These are phyloP conservation scores for Tulasnella sp. DNA, from an alignment of 768 basidiomycete genomes.

Conservation along the genomic window DNA sequence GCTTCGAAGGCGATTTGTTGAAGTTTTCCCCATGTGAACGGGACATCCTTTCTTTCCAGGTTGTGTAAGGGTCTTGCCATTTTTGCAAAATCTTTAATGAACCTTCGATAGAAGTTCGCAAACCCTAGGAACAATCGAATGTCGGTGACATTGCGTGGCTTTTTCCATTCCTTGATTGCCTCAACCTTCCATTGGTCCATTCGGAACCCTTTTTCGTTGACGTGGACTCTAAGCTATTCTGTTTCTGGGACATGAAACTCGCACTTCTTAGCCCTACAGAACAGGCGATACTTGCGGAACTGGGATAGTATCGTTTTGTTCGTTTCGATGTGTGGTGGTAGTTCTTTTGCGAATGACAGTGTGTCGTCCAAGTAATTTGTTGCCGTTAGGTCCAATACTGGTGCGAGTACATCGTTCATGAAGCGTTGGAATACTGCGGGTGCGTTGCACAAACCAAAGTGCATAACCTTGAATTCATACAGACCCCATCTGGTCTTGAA, in stretches of 20 bases:
- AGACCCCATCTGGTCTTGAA: conserved; percentile 3
- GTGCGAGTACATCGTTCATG: background rate
- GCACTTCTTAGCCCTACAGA: background rate
- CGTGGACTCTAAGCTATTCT: background rate
- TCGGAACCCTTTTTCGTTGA: background rate
- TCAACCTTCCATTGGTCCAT: conserved; percentile 3
- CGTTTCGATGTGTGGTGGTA: background rate
- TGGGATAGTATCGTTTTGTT: background rate
- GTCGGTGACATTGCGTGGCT: background rate
- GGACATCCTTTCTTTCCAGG: background rate
- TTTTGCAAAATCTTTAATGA: background rate
- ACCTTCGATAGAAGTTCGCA: background rate
- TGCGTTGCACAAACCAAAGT: background rate
- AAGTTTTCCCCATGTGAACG: background rate
- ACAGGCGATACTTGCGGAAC: background rate
- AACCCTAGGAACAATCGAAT: background rate
- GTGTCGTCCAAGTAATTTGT: conserved; percentile 24
- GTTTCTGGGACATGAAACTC: background rate
- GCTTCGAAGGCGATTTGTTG: background rate
- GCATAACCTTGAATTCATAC: background rate
- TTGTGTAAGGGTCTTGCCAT: background rate
- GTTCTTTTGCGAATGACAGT: conserved; percentile 9
- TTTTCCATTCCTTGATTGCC: background rate
- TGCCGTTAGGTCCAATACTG: conserved; percentile 14
- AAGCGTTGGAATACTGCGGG: background rate